Percentiles rank a stretch among this genome's conserved stretches.
phyloP scores from a whole-genome alignment of 257 asterid species.

The Parsonsia alboflavescens region DNA sequence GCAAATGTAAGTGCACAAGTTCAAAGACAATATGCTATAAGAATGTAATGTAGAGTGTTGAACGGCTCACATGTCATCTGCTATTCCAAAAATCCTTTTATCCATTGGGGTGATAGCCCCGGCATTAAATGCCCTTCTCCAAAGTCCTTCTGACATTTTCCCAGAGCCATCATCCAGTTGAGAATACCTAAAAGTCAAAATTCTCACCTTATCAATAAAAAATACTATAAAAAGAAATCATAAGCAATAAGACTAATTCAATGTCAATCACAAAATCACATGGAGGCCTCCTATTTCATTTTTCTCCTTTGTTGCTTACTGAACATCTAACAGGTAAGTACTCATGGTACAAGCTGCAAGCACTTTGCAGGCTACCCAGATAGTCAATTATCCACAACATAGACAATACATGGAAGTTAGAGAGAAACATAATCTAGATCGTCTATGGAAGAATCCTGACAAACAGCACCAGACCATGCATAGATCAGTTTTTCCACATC shows the following conservation, averaged over 20 bases:
- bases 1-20: slow-evolving; percentile 6
- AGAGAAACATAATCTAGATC: neutral
- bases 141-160: slow-evolving; percentile 62
- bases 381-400: neutral
- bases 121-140: slow-evolving; percentile 80
- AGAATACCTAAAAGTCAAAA: slow-evolving; percentile 49
- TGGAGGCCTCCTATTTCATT: neutral
- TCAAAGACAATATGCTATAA: neutral
- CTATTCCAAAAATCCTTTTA: slow-evolving; percentile 80
- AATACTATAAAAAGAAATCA: neutral
- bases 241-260: neutral
- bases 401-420: neutral
- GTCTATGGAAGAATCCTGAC: neutral
- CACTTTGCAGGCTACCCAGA: neutral
- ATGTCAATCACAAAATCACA: neutral
- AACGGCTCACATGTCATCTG: slow-evolving; percentile 77
- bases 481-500: no score
- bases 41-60: neutral
- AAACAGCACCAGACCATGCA: neutral
- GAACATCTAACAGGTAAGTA: neutral
- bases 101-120: slow-evolving; percentile 79
- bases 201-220: slow-evolving; percentile 2
- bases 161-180: slow-evolving; percentile 49
- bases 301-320: neutral
- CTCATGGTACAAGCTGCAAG: neutral